Evolutionary conservation across 495 filamentous ascomycete genomes (phyloP), one percentile per base, ranked within the genome.

Genomic region (Annulohypoxylon maeteangense): DNA sequence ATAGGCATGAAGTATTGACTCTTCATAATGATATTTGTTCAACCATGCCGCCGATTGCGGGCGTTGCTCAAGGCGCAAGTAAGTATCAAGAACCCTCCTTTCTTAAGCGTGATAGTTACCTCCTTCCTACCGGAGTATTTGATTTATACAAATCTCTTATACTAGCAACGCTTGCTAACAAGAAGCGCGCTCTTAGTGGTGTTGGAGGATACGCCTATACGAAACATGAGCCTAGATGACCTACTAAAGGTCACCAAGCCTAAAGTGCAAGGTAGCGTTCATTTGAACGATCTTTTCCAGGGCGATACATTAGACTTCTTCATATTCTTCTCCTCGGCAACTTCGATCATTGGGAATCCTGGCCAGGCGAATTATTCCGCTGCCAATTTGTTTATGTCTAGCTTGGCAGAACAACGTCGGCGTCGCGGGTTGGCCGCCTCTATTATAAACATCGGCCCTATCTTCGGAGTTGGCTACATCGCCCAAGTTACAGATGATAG

Each of bases 301-400:
- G 58, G 72, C 0, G 23, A 57, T 0, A 22, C 70, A 0, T 77
- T 89, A 0, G 87, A 88, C 63, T 89, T 90, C 78, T 89, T 89
- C 71, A 67, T 88, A 27, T 74, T 82, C 20, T 81, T 87, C 36
- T 87, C 86, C 7, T 89, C 87, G 4, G 27, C 23, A 5, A 11
- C 23, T 1, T n/a, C 11, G 12, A 10, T 53, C 1, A 20, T 32
- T n/a, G 87, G 87, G 0, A 82, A 82, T 57, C 62, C 67, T 4
- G 81, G 80, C 0, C 87, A 90, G 65, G 68, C 81, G 7, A 82
- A 79, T 18, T 89, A 89, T 66, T 76, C 79, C 1, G 83, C 84
- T 0, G 85, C 82, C 12, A 88, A 87, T 62, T 76, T 79, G 8
- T 89, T 82, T 65, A 79, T 86, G 50, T 79, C 40, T 6, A 45